Conservation (phyloP, 73 alveolate species). For the Diophrys appendiculata region DNA sequence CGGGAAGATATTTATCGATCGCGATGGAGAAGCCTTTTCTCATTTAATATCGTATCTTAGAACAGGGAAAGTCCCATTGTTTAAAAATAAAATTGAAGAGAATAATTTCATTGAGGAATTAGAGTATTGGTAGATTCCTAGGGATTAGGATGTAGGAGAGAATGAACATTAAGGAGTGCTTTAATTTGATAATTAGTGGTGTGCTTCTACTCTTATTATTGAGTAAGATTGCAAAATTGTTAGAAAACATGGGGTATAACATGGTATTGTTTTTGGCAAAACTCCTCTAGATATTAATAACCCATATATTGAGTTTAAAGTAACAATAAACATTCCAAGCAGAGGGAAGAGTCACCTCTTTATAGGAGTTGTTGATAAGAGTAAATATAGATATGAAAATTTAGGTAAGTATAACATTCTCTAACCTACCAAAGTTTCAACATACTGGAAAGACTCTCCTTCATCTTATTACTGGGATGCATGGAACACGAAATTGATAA, state of each 20-base stretch:
- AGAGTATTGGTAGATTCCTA: constrained; percentile 85
- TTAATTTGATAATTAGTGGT: constrained; percentile 77
- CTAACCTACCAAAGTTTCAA: constrained; percentile 54
- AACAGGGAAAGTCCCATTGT: constrained; percentile 70
- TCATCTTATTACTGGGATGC: constrained; percentile 77
- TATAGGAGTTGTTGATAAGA: constrained; percentile 80
- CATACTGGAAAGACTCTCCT: constrained; percentile 88
- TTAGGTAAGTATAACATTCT: constrained; percentile 20
- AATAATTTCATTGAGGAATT: constrained; percentile 72
- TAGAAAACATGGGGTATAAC: constrained; percentile 62
- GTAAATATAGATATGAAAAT: constrained; percentile 59
- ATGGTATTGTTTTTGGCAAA: constrained; percentile 81
- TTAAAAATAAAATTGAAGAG: constrained; percentile 65
- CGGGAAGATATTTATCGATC: constrained; percentile 80
- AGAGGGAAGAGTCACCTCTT: constrained; percentile 74
- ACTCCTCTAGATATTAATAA: constrained; percentile 57
- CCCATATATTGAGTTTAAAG: constrained; percentile 80
- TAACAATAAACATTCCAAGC: constrained; percentile 64
- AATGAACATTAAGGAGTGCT: constrained; percentile 44
- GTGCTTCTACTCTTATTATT: constrained; percentile 73
- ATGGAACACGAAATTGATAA: constrained; percentile 79
- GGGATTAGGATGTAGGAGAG: constrained; percentile 40
- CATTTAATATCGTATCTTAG: constrained; percentile 65
- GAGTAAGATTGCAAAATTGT: constrained; percentile 43
- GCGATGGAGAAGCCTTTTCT: constrained; percentile 82